Conservation (phyloP, 192 early-diverging fungal genomes). For the Backusella sp. region DNA sequence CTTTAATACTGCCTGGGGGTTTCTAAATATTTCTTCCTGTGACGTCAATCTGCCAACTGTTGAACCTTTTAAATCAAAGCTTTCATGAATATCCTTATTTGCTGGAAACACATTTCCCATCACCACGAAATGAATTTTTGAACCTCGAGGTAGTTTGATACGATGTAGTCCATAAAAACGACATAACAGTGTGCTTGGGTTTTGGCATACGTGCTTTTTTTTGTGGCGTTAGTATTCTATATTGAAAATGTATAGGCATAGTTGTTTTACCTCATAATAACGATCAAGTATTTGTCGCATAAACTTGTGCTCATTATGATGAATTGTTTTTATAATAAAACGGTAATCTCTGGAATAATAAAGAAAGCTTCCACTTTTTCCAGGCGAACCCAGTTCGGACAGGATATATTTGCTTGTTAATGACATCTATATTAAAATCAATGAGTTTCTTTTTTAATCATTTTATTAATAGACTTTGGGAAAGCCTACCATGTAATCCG, state of each 20-base stretch:
- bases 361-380: conserved; percentile 94
- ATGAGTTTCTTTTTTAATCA: neutral
- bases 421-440: conserved; percentile 57
- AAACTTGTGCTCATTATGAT: conserved; percentile 92
- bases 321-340: conserved; percentile 98
- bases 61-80: conserved; percentile 95
- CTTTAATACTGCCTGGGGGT: conserved; percentile 89
- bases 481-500: conserved; percentile 80
- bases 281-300: conserved; percentile 80
- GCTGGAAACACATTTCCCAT: conserved; percentile 99
- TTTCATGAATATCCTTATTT: conserved; percentile 96
- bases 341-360: conserved; percentile 98
- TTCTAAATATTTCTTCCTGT: conserved; percentile 69
- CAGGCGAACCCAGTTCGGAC: conserved; percentile 92
- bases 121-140: conserved; percentile 97
- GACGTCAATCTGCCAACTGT: conserved; percentile 80
- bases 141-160: conserved; percentile 88
- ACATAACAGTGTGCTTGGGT: conserved; percentile 90
- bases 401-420: conserved; percentile 97
- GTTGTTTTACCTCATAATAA: conserved; percentile 71
- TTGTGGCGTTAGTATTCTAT: neutral
- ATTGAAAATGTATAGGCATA: neutral
- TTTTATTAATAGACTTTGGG: conserved; percentile 23
- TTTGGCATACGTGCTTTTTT: conserved; percentile 70
- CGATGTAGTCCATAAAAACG: conserved; percentile 95